Base-by-base conservation (phyloP, 1,284 basidiomycete genomes). In the Ustilago sp. region DNA sequence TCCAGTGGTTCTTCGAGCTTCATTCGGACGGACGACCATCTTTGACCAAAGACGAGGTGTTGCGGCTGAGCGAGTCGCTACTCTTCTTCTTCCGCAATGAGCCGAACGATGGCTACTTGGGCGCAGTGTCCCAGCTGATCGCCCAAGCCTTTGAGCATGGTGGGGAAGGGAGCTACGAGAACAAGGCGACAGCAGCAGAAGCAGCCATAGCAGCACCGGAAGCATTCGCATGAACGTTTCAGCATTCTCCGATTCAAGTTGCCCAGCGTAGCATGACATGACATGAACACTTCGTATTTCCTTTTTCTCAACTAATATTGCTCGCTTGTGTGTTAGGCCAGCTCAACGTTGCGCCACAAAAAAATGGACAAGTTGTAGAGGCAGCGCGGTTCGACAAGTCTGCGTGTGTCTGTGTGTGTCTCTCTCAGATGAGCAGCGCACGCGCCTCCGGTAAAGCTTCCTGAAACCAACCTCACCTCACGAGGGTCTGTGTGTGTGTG, bases 1-100 rank as follows among this genome's bases (percentile, higher is more conserved):
- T 98, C 80, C 93, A 97, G 86, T 98, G 96, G 95, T 96, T 99
- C 88, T 98, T 99, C 87, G 93, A 93, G 77, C 87, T 99, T 58
- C 84, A 86, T 45, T 95, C 95, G 87, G 93, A 98, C 86, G 94
- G 94, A 77, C 95, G 98, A 83, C 94, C 94, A 0, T 95, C 89
- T 84, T 88, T 99, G 72, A 96, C 95, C 2, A 98, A 96, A 87
- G 95, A 98, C 82, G 96, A 99, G 86, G 93, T 98, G 35, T 88
- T 99, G 77, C 88, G 89, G 58, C 88, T 99, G 45, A 98, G 95
- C 3, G 95, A 98, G 87, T 94, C 94, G 17, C 89, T 99, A 59
- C 88, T 99, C 17, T 85, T 83, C 64, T 87, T 99, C 81, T 99
- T 99, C 91, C 92, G 97, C 32, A 95, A 93, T 86, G 97, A 99